Evolutionary conservation across 331 rosid genomes (phyloP).

Genomic region (Spiraea crenata): DNA sequence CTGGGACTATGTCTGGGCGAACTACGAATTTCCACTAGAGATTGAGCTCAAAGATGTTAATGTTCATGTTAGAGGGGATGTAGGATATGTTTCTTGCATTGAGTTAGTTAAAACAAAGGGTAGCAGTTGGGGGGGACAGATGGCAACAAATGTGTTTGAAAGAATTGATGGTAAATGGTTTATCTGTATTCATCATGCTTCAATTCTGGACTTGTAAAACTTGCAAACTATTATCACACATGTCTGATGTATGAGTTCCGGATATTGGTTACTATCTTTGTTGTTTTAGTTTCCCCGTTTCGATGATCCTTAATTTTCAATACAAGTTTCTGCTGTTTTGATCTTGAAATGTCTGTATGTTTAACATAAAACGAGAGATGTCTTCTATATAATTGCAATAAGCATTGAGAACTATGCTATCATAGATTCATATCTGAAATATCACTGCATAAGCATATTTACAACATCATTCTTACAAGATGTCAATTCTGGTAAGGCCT

Average conservation of each 20-base stretch:
- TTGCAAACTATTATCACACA: neutral
- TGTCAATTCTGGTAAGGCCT: neutral
- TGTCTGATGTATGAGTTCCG: neutral
- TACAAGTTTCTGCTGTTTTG: neutral
- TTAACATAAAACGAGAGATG: neutral
- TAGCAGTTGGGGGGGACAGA: constrained; percentile 93
- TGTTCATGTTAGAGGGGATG: constrained; percentile 68
- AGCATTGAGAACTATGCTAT: no score
- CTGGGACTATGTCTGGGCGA: constrained; percentile 90
- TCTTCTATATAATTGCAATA: no score
- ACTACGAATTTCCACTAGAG: constrained; percentile 83
- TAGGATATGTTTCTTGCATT: constrained; percentile 82
- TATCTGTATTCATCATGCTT: constrained; percentile 83
- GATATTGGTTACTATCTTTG: neutral
- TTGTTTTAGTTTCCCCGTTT: neutral
- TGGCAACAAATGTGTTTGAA: constrained; percentile 84
- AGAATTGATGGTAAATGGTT: constrained; percentile 71
- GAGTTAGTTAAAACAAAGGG: constrained; percentile 88
- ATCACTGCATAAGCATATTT: neutral
- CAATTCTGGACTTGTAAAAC: constrained; percentile 61
- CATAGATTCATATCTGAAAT: no score
- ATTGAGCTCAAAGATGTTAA: constrained; percentile 73
- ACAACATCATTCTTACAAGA: neutral
- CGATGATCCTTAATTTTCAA: neutral
- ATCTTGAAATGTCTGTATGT: neutral